Evolutionary conservation across 2,329 filamentous ascomycete genomes (phyloP).

Genomic region (Colletotrichum cordylinicola): DNA sequence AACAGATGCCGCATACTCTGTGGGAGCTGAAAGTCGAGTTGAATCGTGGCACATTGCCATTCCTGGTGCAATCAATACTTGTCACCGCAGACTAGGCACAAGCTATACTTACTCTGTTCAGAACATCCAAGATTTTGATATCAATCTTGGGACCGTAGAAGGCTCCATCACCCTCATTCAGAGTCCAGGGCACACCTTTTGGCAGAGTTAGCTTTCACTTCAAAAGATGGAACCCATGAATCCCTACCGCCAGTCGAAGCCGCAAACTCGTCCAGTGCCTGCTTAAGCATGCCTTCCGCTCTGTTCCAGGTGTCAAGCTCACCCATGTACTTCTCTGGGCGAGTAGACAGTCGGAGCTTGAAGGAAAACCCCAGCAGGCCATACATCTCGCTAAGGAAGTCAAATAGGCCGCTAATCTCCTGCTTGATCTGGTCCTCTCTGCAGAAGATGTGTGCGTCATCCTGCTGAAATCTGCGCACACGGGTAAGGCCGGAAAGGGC

Average conservation of each 20-base stretch:
- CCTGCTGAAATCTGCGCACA: constrained; percentile 93
- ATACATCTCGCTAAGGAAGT: constrained; percentile 79
- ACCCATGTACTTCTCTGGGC: constrained; percentile 87
- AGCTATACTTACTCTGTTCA: constrained; percentile 68
- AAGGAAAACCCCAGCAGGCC: constrained; percentile 76
- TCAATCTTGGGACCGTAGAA: constrained; percentile 99
- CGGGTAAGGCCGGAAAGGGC: constrained; percentile 89
- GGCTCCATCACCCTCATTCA: constrained; percentile 94
- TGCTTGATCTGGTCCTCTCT: constrained; percentile 75
- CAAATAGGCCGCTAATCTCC: constrained; percentile 84
- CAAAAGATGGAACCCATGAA: constrained; percentile 29
- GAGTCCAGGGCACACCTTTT: constrained; percentile 66
- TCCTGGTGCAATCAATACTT: constrained; percentile 9
- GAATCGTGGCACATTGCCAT: constrained; percentile 91
- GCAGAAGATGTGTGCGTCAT: constrained; percentile 97
- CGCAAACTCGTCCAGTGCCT: constrained; percentile 80
- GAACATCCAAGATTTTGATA: constrained; percentile 88
- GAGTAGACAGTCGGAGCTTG: constrained; percentile 92
- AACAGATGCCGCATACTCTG: constrained; percentile 1
- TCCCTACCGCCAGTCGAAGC: constrained; percentile 30
- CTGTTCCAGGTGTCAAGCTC: constrained; percentile 87
- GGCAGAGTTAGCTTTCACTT: background rate
- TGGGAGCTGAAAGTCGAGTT: constrained; percentile 79
- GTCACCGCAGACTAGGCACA: background rate
- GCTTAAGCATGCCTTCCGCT: constrained; percentile 81